These are phyloP conservation scores for Leishmania tarentolae DNA, from an alignment of 208 protist species.

Conservation along the genomic window DNA sequence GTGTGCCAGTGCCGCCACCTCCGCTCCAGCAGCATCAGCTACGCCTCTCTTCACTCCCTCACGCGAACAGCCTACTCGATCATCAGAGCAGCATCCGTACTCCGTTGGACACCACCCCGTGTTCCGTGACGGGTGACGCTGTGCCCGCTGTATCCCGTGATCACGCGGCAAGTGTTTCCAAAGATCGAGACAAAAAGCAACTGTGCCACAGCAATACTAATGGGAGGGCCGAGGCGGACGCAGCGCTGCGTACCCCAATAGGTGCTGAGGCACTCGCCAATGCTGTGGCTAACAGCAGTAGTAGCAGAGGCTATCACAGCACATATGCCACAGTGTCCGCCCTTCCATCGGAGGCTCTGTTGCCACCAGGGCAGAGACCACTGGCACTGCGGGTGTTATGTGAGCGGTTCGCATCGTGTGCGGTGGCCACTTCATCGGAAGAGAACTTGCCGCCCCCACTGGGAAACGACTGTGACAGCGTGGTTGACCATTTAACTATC, in stretches of 20 bases:
- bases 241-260: background rate
- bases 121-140: background rate
- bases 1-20: slow-evolving; percentile 18
- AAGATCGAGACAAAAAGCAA: background rate
- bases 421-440: background rate
- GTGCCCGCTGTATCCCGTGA: background rate
- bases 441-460: background rate
- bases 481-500: background rate
- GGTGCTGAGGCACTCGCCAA: background rate
- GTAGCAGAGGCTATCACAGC: background rate
- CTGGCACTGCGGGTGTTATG: background rate
- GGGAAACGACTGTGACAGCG: background rate
- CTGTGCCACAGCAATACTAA: background rate
- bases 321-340: background rate
- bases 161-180: background rate
- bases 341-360: background rate
- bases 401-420: background rate
- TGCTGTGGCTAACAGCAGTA: background rate
- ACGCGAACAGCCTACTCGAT: slow-evolving; percentile 5
- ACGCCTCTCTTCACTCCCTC: background rate
- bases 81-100: slow-evolving; percentile 18
- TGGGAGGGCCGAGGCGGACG: background rate
- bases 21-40: background rate
- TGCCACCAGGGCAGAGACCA: background rate
- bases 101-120: background rate